Percentiles rank a stretch among this genome's conserved stretches.
Evolutionary conservation across 2,329 filamentous ascomycete genomes (phyloP).

Genomic region (Fusarium armeniacum): DNA sequence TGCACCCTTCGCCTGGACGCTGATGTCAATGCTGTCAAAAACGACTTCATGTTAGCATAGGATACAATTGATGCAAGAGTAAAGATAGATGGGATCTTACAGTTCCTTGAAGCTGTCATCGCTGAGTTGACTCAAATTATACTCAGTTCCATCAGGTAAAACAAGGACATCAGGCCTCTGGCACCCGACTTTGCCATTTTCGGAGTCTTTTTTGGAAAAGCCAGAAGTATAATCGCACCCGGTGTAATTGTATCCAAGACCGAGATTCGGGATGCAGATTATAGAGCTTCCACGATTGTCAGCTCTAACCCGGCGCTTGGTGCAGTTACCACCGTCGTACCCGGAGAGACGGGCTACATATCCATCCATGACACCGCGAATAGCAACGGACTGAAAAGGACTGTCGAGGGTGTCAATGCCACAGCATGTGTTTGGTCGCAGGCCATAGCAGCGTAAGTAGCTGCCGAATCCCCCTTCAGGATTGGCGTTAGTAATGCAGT

Average conservation of each 20-base stretch:
- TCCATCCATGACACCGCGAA: background rate
- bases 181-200: background rate
- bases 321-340: background rate
- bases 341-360: accelerated
- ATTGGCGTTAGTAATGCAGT: background rate
- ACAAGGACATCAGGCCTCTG: background rate
- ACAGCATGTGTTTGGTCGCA: background rate
- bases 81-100: background rate
- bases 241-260: background rate
- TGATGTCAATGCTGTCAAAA: background rate
- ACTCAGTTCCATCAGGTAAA: background rate
- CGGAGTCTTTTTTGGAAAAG: no score
- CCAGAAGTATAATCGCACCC: background rate
- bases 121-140: background rate
- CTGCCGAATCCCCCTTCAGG: background rate
- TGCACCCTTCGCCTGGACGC: background rate
- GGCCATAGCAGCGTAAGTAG: background rate
- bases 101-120: background rate
- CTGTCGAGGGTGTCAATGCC: background rate
- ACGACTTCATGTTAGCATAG: background rate
- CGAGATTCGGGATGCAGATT: background rate
- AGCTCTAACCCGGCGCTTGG: background rate
- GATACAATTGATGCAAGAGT: background rate
- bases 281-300: background rate
- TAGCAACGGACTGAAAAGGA: background rate